Conservation (phyloP, 352 stramenopile genomes). For the Globisporangium barbulae region DNA sequence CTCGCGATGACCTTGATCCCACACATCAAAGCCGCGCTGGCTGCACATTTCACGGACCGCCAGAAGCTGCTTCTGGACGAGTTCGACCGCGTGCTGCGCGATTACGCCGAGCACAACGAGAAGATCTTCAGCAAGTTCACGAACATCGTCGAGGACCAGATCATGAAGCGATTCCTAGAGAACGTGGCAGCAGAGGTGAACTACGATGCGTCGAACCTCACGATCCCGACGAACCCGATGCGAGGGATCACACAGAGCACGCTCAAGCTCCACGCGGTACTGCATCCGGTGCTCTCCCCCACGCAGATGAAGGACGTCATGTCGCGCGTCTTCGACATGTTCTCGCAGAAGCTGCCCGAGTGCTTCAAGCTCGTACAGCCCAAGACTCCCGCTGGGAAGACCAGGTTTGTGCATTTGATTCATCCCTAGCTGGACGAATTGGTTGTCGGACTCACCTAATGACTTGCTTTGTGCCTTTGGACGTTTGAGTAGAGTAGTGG, state of each 20-base stretch:
- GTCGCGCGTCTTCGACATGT: slow-evolving; percentile 88
- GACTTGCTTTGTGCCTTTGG: neutral
- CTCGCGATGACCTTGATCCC: slow-evolving; percentile 93
- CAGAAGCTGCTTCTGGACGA: slow-evolving; percentile 96
- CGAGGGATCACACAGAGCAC: slow-evolving; percentile 94
- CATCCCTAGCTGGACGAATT: neutral
- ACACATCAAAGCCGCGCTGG: slow-evolving; percentile 94
- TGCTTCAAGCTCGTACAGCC: slow-evolving; percentile 87
- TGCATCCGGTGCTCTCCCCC: slow-evolving; percentile 89
- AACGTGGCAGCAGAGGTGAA: slow-evolving; percentile 74
- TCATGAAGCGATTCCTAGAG: slow-evolving; percentile 92
- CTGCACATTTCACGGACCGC: slow-evolving; percentile 92
- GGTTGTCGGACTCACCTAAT: neutral
- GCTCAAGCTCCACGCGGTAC: slow-evolving; percentile 93
- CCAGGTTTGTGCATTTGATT: slow-evolving; percentile 39
- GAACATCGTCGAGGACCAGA: slow-evolving; percentile 95
- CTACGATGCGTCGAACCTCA: slow-evolving; percentile 57
- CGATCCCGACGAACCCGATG: slow-evolving; percentile 80
- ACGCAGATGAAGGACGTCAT: slow-evolving; percentile 96
- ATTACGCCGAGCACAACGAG: slow-evolving; percentile 96
- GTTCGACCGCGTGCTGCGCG: slow-evolving; percentile 93
- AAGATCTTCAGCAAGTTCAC: slow-evolving; percentile 98
- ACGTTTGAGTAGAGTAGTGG: slow-evolving; percentile 42
- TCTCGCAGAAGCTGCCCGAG: slow-evolving; percentile 84
- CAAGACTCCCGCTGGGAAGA: slow-evolving; percentile 64